phyloP scores from a whole-genome alignment of 768 basidiomycete genomes.

The Calocera viscosa region DNA sequence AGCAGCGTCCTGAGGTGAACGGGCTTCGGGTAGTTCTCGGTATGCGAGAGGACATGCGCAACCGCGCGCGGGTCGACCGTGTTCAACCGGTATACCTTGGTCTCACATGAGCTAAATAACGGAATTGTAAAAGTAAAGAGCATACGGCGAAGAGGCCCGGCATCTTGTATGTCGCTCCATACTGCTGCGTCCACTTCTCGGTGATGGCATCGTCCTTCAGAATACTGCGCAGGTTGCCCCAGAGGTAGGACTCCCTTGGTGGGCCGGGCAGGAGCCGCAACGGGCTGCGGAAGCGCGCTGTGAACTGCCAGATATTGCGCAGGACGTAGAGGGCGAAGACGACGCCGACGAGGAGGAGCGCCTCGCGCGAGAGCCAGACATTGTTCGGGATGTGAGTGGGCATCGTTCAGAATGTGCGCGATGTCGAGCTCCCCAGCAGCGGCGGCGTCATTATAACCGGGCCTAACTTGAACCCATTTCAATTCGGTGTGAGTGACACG shows the following conservation, averaged over 20 bases:
- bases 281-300: not conserved
- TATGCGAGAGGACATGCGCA: slow-evolving; percentile 58
- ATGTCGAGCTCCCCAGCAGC: too few relatives aligned
- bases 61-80: slow-evolving; percentile 70
- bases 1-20: slow-evolving; percentile 45
- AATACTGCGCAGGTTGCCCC: not conserved
- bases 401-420: too few relatives aligned
- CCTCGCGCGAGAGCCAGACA: not conserved
- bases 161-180: not conserved
- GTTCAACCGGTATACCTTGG: slow-evolving; percentile 61
- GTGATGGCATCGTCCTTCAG: not conserved
- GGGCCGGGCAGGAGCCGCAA: not conserved
- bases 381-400: too few relatives aligned
- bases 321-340: not conserved
- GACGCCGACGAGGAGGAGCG: not conserved
- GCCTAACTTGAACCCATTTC: too few relatives aligned
- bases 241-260: not conserved
- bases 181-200: not conserved
- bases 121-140: not conserved
- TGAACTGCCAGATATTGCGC: not conserved
- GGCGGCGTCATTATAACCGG: too few relatives aligned
- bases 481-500: too few relatives aligned
- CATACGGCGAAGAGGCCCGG: not conserved
- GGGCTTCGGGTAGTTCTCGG: slow-evolving; percentile 63
- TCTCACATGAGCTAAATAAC: not conserved